Conservation (phyloP, 495 filamentous ascomycete species). For the Annulohypoxylon maeteangense region DNA sequence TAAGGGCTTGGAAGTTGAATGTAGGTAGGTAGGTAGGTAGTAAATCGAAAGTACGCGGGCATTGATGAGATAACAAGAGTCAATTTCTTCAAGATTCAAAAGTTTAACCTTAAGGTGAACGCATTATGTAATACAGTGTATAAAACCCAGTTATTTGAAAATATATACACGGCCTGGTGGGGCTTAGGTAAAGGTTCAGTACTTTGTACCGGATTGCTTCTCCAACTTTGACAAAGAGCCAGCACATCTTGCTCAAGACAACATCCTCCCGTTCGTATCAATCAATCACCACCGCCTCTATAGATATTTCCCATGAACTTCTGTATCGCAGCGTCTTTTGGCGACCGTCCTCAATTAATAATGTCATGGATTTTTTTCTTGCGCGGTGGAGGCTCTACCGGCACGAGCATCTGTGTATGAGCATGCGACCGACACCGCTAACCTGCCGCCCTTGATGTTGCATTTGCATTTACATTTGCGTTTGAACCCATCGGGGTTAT, state of each 20-base stretch:
- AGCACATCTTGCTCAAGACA: conserved; percentile 14
- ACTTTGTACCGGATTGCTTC: conserved; percentile 3
- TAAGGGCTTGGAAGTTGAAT: too few species aligned
- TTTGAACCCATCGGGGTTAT: conserved; percentile 10
- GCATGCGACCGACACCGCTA: conserved; percentile 31
- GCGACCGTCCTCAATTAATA: neutral
- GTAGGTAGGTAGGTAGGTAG: too few species aligned
- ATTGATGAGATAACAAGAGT: too few species aligned
- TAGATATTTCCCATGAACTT: neutral
- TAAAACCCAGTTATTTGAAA: neutral
- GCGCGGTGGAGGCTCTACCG: neutral
- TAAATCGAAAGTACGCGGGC: too few species aligned
- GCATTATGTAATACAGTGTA: conserved; percentile 8
- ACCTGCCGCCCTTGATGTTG: conserved; percentile 2
- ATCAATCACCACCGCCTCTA: conserved; percentile 14
- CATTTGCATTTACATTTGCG: conserved; percentile 20
- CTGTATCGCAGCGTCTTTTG: neutral
- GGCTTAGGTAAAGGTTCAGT: too few species aligned
- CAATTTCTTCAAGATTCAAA: too few species aligned
- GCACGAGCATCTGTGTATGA: neutral
- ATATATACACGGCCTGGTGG: neutral
- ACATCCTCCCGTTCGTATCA: conserved; percentile 7
- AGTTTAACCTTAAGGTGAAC: too few species aligned
- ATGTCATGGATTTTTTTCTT: neutral
- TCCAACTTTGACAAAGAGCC: conserved; percentile 13